Evolutionary conservation across 2,329 filamentous ascomycete genomes (phyloP).

Genomic region (Clonostachys sp.): DNA sequence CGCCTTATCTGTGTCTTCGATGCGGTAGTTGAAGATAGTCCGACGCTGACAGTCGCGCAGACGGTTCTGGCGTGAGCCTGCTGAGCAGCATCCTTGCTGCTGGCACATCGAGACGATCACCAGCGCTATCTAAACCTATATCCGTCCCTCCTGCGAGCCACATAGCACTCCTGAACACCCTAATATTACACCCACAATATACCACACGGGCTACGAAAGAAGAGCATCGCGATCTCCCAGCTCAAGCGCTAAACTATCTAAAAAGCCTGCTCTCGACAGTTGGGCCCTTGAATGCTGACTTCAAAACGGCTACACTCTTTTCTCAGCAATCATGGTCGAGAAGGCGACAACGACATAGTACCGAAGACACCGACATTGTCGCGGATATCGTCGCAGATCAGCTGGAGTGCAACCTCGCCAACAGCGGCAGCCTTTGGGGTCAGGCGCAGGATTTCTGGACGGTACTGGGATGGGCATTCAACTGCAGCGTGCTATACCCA

Average conservation of each 20-base stretch:
- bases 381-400: conserved; percentile 43
- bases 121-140: conserved; percentile 31
- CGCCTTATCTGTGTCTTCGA: conserved; percentile 1
- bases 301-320: conserved; percentile 32
- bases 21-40: neutral
- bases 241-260: conserved; percentile 66
- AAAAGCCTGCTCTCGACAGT: conserved; percentile 59
- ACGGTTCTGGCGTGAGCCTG: conserved; percentile 49
- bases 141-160: conserved; percentile 67
- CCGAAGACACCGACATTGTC: conserved; percentile 31
- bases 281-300: conserved; percentile 68
- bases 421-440: conserved; percentile 64
- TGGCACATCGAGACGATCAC: conserved; percentile 28
- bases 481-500: conserved; percentile 72
- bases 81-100: conserved; percentile 59
- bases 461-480: conserved; percentile 86
- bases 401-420: conserved; percentile 56
- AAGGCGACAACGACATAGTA: conserved; percentile 20
- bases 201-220: conserved; percentile 66
- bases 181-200: conserved; percentile 75
- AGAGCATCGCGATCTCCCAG: conserved; percentile 58
- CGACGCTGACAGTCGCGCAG: conserved; percentile 13
- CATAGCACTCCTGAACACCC: conserved; percentile 71
- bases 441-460: conserved; percentile 87
- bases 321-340: no score